Conservation (phyloP, 805 yeast species). For the Metschnikowia aberdeeniae region DNA sequence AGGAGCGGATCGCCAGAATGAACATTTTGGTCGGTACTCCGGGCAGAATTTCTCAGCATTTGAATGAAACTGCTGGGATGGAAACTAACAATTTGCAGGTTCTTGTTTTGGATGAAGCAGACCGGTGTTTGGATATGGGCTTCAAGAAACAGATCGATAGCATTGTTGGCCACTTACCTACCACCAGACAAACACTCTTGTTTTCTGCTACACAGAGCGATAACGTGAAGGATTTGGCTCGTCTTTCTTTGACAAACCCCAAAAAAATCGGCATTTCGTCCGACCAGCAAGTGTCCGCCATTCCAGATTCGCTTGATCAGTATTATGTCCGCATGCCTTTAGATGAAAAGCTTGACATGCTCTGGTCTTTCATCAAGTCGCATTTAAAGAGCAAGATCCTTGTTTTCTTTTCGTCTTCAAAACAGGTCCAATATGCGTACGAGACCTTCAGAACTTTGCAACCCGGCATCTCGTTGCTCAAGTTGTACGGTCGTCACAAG, state of each 20-base stretch:
- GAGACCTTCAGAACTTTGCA: constrained; percentile 83
- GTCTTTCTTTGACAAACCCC: constrained; percentile 67
- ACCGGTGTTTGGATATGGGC: constrained; percentile 90
- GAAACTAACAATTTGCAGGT: constrained; percentile 72
- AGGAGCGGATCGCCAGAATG: constrained; percentile 71
- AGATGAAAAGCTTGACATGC: constrained; percentile 76
- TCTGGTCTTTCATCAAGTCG: constrained; percentile 82
- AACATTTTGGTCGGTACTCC: constrained; percentile 90
- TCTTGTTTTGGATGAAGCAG: constrained; percentile 87
- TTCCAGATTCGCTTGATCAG: constrained; percentile 85
- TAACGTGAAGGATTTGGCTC: constrained; percentile 74
- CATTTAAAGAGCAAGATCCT: constrained; percentile 77
- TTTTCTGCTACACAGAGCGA: constrained; percentile 91
- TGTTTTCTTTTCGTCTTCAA: constrained; percentile 82
- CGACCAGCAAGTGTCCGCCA: constrained; percentile 51
- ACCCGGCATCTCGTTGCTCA: constrained; percentile 86
- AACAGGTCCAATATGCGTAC: constrained; percentile 86
- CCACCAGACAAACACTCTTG: constrained; percentile 74
- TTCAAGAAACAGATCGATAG: constrained; percentile 79
- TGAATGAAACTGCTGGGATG: constrained; percentile 83
- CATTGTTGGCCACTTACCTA: constrained; percentile 72
- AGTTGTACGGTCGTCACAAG: constrained; percentile 84
- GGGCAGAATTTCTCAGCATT: constrained; percentile 83
- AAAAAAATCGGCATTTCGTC: constrained; percentile 38
- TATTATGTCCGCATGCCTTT: constrained; percentile 68